These are phyloP conservation scores for Metschnikowia shivogae DNA, from an alignment of 805 yeast genomes.

Conservation along the genomic window DNA sequence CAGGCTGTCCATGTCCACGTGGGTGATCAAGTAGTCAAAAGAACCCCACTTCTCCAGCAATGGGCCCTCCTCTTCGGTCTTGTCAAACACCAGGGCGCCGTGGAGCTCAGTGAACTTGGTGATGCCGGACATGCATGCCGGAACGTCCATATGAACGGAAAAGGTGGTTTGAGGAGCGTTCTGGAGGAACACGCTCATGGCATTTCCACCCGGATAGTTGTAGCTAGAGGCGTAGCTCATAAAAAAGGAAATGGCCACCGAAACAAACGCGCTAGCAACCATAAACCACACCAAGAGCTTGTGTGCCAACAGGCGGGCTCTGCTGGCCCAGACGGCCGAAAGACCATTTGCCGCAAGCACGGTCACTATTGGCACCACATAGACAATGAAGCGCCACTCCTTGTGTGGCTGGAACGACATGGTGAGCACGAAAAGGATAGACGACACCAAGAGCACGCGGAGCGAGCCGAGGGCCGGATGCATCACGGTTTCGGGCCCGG, in stretches of 20 bases:
- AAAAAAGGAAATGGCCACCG: slow-evolving; percentile 39
- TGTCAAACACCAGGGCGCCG: slow-evolving; percentile 54
- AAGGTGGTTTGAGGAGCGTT: slow-evolving; percentile 20
- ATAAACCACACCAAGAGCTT: slow-evolving; percentile 27
- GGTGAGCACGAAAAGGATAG: slow-evolving; percentile 51
- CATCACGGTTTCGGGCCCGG: slow-evolving; percentile 24
- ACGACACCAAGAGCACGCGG: slow-evolving; percentile 47
- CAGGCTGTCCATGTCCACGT: slow-evolving; percentile 15
- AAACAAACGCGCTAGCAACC: slow-evolving; percentile 18
- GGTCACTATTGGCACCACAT: slow-evolving; percentile 66
- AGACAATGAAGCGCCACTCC: slow-evolving; percentile 88
- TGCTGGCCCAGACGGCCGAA: slow-evolving; percentile 23
- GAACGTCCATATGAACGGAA: slow-evolving; percentile 69
- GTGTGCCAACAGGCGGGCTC: slow-evolving; percentile 17
- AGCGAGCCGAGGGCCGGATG: slow-evolving; percentile 28
- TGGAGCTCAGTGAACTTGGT: slow-evolving; percentile 68
- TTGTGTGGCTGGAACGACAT: slow-evolving; percentile 87
- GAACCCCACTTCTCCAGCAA: slow-evolving; percentile 31
- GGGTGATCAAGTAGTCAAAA: slow-evolving; percentile 30
- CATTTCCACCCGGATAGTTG: slow-evolving; percentile 90
- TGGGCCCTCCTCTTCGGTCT: slow-evolving; percentile 52
- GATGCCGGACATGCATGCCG: slow-evolving; percentile 85
- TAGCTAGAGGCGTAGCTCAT: slow-evolving; percentile 61
- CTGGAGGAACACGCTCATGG: slow-evolving; percentile 49
- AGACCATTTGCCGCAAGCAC: slow-evolving; percentile 63